Evolutionary conservation across 73 alveolate species (phyloP).

Genomic region (Stentor coeruleus): DNA sequence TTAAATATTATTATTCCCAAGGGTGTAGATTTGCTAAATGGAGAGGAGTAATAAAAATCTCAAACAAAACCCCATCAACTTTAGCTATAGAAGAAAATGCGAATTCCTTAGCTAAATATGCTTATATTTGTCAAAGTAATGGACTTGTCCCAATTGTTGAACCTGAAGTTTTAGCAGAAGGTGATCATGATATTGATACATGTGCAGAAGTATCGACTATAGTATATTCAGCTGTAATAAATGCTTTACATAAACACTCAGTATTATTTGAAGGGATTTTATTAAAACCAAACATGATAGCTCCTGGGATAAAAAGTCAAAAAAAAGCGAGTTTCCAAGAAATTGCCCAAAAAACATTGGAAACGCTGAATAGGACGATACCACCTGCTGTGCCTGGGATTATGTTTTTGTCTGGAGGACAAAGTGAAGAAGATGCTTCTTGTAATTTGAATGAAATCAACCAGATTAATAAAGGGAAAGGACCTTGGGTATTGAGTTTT

Average conservation of each 20-base stretch:
- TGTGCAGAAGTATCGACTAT: slow-evolving; percentile 88
- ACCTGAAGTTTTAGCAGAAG: slow-evolving; percentile 95
- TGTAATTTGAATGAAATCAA: slow-evolving; percentile 88
- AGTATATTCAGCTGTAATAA: slow-evolving; percentile 82
- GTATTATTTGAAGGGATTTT: slow-evolving; percentile 91
- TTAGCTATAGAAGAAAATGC: slow-evolving; percentile 85
- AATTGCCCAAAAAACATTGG: slow-evolving; percentile 80
- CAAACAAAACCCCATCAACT: slow-evolving; percentile 64
- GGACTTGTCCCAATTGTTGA: slow-evolving; percentile 97
- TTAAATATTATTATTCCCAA: slow-evolving; percentile 70
- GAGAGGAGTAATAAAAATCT: slow-evolving; percentile 93
- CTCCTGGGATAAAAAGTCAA: slow-evolving; percentile 89
- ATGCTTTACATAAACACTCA: slow-evolving; percentile 79
- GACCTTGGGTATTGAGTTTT: slow-evolving; percentile 89
- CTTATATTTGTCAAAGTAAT: slow-evolving; percentile 89
- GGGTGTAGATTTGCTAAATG: slow-evolving; percentile 98
- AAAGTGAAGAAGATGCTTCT: slow-evolving; percentile 91
- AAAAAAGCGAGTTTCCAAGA: slow-evolving; percentile 67
- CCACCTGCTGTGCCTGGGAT: slow-evolving; percentile 90
- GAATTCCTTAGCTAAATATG: slow-evolving; percentile 92
- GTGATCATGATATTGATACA: slow-evolving; percentile 88
- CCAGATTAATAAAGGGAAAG: slow-evolving; percentile 43
- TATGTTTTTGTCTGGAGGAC: slow-evolving; percentile 92
- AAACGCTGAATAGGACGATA: slow-evolving; percentile 78
- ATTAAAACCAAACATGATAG: slow-evolving; percentile 98